These are phyloP conservation scores for Colletotrichum sansevieriae DNA, from an alignment of 2,329 filamentous ascomycete genomes.

Conservation along the genomic window DNA sequence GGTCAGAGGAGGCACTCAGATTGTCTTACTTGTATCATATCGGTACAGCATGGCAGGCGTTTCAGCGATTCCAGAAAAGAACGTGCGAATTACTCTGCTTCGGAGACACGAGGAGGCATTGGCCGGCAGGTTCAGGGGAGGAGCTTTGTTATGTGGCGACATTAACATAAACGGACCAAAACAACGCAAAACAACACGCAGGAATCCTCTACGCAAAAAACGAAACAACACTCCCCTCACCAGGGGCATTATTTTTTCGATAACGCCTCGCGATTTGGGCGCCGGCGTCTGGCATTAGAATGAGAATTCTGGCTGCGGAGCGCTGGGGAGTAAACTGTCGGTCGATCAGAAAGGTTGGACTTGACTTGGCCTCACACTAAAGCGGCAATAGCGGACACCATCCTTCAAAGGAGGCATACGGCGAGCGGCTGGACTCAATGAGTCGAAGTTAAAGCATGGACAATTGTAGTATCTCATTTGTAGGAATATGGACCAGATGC, in stretches of 20 bases:
- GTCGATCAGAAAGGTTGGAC: background rate
- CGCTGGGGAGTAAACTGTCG: background rate
- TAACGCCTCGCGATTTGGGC: constrained; percentile 5
- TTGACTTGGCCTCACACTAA: background rate
- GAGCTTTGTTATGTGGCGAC: background rate
- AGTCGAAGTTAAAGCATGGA: constrained; percentile 6
- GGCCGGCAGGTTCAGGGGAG: constrained; percentile 3
- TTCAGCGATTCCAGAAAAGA: constrained; percentile 33
- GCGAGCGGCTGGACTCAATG: constrained; percentile 23
- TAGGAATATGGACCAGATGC: constrained; percentile 37
- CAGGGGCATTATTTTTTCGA: constrained; percentile 11
- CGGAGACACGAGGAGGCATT: constrained; percentile 9
- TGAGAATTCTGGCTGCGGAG: constrained; percentile 19
- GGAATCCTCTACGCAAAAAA: background rate
- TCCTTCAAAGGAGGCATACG: background rate
- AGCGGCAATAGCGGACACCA: constrained; percentile 6
- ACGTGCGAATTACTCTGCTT: constrained; percentile 23
- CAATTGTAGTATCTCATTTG: constrained; percentile 39
- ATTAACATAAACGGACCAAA: background rate
- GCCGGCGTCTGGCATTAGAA: constrained; percentile 26
- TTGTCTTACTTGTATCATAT: constrained; percentile 36
- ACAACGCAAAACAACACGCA: background rate
- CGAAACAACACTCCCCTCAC: constrained; percentile 34
- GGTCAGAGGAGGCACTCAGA: constrained; percentile 21
- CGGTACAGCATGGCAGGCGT: constrained; percentile 41